phyloP scores from a whole-genome alignment of 345 rosid species.

The Orychophragmus violaceus region DNA sequence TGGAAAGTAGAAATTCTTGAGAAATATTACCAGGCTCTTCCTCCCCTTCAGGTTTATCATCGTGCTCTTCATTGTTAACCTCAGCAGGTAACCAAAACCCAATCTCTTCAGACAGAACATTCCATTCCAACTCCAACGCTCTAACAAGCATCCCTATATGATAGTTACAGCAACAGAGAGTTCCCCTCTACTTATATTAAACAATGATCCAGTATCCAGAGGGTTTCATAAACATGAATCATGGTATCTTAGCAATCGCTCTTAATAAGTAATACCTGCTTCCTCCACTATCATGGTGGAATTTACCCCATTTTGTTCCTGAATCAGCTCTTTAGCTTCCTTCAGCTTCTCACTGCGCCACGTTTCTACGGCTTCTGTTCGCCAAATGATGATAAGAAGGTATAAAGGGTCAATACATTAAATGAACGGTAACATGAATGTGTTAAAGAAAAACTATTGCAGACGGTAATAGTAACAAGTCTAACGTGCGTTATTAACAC shows the following conservation, averaged over 20 bases:
- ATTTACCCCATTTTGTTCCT: conserved; percentile 37
- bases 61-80: conserved; percentile 57
- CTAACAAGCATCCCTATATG: conserved; percentile 53
- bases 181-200: not conserved
- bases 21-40: conserved; percentile 58
- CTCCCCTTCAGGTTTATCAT: conserved; percentile 83
- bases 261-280: conserved; percentile 51
- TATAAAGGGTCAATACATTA: conserved; percentile 1
- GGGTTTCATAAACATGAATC: not conserved
- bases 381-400: conserved; percentile 24
- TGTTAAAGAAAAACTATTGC: not conserved
- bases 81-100: conserved; percentile 89
- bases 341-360: conserved; percentile 82
- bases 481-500: not conserved
- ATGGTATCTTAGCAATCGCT: not conserved
- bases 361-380: conserved; percentile 72
- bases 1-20: not conserved
- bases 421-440: not conserved
- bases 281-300: conserved; percentile 55
- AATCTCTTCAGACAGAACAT: conserved; percentile 64
- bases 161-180: not conserved
- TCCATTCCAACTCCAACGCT: conserved; percentile 82
- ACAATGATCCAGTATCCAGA: not conserved
- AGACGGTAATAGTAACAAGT: not conserved
- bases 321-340: conserved; percentile 51